phyloP scores from a whole-genome alignment of 768 basidiomycete species.

The Lenzites betulinus region DNA sequence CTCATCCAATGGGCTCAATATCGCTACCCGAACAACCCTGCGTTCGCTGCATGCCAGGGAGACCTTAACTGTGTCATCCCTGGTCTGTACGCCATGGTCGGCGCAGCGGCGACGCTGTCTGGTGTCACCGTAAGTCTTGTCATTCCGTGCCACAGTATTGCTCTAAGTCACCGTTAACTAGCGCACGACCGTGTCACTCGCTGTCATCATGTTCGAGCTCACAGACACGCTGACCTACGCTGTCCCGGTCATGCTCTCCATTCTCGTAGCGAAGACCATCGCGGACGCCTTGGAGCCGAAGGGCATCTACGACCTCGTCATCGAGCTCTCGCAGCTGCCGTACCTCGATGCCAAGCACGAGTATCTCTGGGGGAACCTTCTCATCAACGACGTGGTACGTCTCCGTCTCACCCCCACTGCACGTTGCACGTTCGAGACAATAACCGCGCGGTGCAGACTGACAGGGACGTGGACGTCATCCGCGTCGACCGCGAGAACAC shows the following conservation, averaged over 20 bases:
- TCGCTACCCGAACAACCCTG: slow-evolving; percentile 53
- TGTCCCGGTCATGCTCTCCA: slow-evolving; percentile 84
- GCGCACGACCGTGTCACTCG: slow-evolving; percentile 90
- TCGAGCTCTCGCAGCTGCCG: slow-evolving; percentile 84
- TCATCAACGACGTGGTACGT: slow-evolving; percentile 79
- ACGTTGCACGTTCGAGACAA: not conserved
- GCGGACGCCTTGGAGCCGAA: slow-evolving; percentile 89
- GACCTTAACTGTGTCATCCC: slow-evolving; percentile 80
- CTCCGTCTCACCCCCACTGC: slow-evolving; percentile 28
- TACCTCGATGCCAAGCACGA: slow-evolving; percentile 91
- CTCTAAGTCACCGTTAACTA: slow-evolving; percentile 30
- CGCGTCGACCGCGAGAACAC: slow-evolving; percentile 74
- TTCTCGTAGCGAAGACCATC: slow-evolving; percentile 89
- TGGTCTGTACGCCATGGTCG: slow-evolving; percentile 94
- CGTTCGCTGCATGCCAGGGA: slow-evolving; percentile 70
- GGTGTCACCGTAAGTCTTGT: slow-evolving; percentile 80
- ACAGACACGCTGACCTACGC: slow-evolving; percentile 92
- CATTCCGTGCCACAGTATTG: not conserved
- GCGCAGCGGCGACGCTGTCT: slow-evolving; percentile 90
- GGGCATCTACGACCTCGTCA: slow-evolving; percentile 96
- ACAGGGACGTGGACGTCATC: slow-evolving; percentile 69
- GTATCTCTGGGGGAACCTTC: slow-evolving; percentile 80
- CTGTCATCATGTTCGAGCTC: slow-evolving; percentile 95
- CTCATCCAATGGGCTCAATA: slow-evolving; percentile 74
- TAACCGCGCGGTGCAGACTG: slow-evolving; percentile 47